phyloP scores from a whole-genome alignment of 805 yeast species.

The Candida orba region DNA sequence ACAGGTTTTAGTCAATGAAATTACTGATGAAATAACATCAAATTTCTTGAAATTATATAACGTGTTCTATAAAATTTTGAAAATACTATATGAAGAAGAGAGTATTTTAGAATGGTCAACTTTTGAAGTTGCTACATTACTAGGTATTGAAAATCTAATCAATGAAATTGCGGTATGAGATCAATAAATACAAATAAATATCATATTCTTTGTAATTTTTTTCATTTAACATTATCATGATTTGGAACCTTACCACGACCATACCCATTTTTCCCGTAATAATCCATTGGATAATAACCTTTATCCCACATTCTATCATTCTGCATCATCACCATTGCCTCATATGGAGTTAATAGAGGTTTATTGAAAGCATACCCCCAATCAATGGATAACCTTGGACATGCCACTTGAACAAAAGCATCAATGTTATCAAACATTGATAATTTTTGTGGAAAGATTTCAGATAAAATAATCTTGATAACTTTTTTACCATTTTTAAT shows the following conservation, averaged over 20 bases:
- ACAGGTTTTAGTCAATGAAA: conserved; percentile 52
- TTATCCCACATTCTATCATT: conserved; percentile 61
- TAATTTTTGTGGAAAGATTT: conserved; percentile 86
- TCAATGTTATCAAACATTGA: conserved; percentile 91
- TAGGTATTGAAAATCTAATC: conserved; percentile 51
- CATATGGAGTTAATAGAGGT: conserved; percentile 92
- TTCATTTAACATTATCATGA: conserved; percentile 21
- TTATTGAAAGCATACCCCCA: conserved; percentile 98
- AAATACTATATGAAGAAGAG: conserved; percentile 28
- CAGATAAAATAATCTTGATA: conserved; percentile 79
- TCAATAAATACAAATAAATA: background rate
- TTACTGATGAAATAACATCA: conserved; percentile 42
- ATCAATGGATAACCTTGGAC: conserved; percentile 92
- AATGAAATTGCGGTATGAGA: background rate
- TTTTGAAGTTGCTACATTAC: conserved; percentile 54
- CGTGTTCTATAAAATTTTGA: conserved; percentile 29
- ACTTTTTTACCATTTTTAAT: conserved; percentile 52
- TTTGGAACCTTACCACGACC: conserved; percentile 78
- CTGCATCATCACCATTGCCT: conserved; percentile 83
- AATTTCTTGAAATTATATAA: conserved; percentile 37
- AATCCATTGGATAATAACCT: conserved; percentile 89
- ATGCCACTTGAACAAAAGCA: conserved; percentile 95
- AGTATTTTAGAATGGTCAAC: conserved; percentile 44
- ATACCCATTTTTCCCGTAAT: conserved; percentile 82
- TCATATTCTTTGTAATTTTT: background rate